Conservation (phyloP, 805 yeast species). For the Ogataea paraovalis region DNA sequence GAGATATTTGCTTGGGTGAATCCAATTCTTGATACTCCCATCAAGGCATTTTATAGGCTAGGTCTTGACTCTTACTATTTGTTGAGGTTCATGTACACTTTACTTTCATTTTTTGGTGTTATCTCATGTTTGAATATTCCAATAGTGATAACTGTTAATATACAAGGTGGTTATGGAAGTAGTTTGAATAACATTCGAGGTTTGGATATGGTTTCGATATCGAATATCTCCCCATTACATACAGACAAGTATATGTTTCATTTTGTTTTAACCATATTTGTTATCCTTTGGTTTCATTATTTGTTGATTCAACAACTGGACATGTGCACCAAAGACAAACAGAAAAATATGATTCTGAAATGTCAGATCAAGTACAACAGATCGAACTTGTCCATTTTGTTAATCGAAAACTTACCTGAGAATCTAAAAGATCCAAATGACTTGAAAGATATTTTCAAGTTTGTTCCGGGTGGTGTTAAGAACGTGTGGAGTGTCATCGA, state of each 20-base stretch:
- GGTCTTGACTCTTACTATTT: slow-evolving; percentile 79
- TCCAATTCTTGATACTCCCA: slow-evolving; percentile 34
- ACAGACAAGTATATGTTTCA: slow-evolving; percentile 56
- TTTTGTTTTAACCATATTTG: slow-evolving; percentile 52
- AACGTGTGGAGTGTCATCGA: slow-evolving; percentile 58
- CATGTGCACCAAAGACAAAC: slow-evolving; percentile 45
- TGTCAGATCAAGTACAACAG: slow-evolving; percentile 16
- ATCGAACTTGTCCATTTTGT: slow-evolving; percentile 27
- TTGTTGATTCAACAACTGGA: slow-evolving; percentile 55
- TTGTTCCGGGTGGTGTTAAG: slow-evolving; percentile 51
- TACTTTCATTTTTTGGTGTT: slow-evolving; percentile 47
- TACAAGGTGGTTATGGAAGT: slow-evolving; percentile 33
- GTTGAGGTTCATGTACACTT: slow-evolving; percentile 52
- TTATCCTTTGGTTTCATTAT: slow-evolving; percentile 53
- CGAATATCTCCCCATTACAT: slow-evolving; percentile 57
- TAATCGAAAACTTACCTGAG: slow-evolving; percentile 44
- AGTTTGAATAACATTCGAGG: slow-evolving; percentile 34
- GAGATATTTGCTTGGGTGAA: slow-evolving; percentile 56
- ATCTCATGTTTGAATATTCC: slow-evolving; percentile 55
- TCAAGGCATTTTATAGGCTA: slow-evolving; percentile 41
- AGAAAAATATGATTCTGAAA: slow-evolving; percentile 34
- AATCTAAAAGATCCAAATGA: slow-evolving; percentile 25
- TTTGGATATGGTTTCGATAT: slow-evolving; percentile 65
- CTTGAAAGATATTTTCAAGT: slow-evolving; percentile 30
- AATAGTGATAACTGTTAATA: slow-evolving; percentile 62